Evolutionary conservation across 345 rosid genomes (phyloP), one percentile per base, ranked within the genome.

Genomic region (Capsella bursapastoris): DNA sequence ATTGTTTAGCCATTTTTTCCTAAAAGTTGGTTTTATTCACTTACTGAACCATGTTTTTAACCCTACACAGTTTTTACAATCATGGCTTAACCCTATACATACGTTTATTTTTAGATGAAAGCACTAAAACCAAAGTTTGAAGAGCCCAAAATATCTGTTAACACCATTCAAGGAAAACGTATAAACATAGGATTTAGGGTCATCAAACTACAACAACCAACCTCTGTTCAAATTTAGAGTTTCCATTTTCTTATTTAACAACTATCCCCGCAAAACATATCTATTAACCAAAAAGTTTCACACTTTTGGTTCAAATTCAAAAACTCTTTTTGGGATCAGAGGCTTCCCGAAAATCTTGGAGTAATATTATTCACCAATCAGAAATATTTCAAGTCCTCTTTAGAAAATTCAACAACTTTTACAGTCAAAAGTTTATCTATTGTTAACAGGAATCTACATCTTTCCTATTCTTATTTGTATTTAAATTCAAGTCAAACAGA

Each of bases 61-160:
- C 58, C 37, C 57, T 64, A 53, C 6, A 32, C 64, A 64, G 2
- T 22, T 6, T 12, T 11, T 11, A 41, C 4, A 6, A 41, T 12
- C 14, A 41, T 41, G 34, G 34, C 34, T 22, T 22, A 22, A 22
- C 22, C 22, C 22, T 22, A 22, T 22, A 22, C 22, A 22, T 22
- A 22, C 22, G 22, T 22, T 22, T 22, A 22, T 41, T 27, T 55
- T 9, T 27, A 52, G 18, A 55, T 49, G 16, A 72, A 41, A 45
- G 9, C 25, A 45, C 29, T 55, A 34, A 47, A 27, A 28, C 29
- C 31, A 56, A 73, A 59, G 28, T 60, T 49, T 40, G 37, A 58
- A 4, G 47, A 77, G 58, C 78, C 83, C 84, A 73, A 73, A 37
- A 76, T 58, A 74, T 78, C 77, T 68, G 56, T 67, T 40, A 66